Conservation (phyloP, 495 filamentous ascomycete species). For the Daldinia caldariorum region DNA sequence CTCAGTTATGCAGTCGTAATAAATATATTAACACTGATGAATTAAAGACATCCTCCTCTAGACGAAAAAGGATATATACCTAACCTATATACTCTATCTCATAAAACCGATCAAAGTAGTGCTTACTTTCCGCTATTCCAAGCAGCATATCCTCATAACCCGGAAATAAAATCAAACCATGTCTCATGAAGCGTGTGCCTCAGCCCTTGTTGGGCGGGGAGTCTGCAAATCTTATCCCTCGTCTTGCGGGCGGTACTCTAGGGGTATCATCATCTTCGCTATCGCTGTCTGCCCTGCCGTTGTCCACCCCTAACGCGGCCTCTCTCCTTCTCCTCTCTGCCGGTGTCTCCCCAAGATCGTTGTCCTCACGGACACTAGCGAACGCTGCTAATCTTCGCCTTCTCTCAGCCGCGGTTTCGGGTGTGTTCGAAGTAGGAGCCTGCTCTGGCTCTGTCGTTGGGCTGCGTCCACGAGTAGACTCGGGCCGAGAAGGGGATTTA, state of each 20-base stretch:
- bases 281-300: constrained; percentile 61
- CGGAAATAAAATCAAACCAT: constrained; percentile 15
- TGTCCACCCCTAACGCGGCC: constrained; percentile 78
- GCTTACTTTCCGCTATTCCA: constrained; percentile 17
- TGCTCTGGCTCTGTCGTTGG: constrained; percentile 22
- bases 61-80: constrained; percentile 10
- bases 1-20: not conserved
- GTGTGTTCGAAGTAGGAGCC: constrained; percentile 40
- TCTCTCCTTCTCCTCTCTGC: constrained; percentile 85
- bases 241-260: constrained; percentile 54
- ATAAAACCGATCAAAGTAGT: constrained; percentile 10
- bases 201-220: constrained; percentile 45
- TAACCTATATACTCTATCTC: constrained; percentile 31
- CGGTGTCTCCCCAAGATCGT: constrained; percentile 74
- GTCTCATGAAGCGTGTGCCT: constrained; percentile 5
- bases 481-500: constrained; percentile 24
- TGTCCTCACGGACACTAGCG: constrained; percentile 50
- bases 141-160: constrained; percentile 12
- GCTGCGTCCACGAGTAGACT: constrained; percentile 37
- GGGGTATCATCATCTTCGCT: constrained; percentile 70
- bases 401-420: constrained; percentile 56
- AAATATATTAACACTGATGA: constrained; percentile 8
- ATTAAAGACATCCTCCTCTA: constrained; percentile 19
- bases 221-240: constrained; percentile 60
- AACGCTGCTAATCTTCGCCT: constrained; percentile 54